Evolutionary conservation across 2,329 filamentous ascomycete species (phyloP), one percentile per base, ranked within the genome.

Genomic region (Ceratocystis smalleyi): DNA sequence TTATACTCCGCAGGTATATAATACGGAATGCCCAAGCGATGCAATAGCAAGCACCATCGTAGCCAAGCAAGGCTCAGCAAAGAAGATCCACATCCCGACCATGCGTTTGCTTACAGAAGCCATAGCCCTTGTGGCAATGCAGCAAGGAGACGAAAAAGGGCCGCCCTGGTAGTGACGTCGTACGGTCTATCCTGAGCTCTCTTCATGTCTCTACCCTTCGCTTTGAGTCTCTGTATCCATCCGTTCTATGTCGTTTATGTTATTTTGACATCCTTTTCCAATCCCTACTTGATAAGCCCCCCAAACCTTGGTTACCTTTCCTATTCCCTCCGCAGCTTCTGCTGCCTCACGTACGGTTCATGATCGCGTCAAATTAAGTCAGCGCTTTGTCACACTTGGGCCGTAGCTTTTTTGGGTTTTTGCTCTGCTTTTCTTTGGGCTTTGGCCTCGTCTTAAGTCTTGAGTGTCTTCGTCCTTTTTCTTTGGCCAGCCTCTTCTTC

Each of bases 321-420:
- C 19, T 47, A n/a, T 47, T 47, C 45, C 17, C 45, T 47, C 45
- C n/a, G 45, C 17, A 47, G n/a, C 49, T 30, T 15, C 24, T 54
- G 19, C 49, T 15, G 49, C 49, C 49, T 54, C 22, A 19, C 49
- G 22, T 15, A 15, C 30, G 49, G 49, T 24, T 54, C 22, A 54
- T 54, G 49, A 19, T 54, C 49, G 12, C 19, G 19, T 15, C 49
- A 15, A 19, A 30, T 30, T 54, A 24, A 22, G 45, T 47, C 17
- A 19, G 49, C 49, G 49, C 49, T 54, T 54, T 54, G 49, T 54
- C 49, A 54, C 49, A 54, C 49, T 54, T 54, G 49, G 49, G 49
- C 49, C 27, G 22, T 22, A 54, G 49, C 49, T 54, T 54, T 54
- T 40, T 24, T 54, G n/a, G 10, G 8, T 54, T 54, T 54, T 24